Evolutionary conservation across 257 asterid species (phyloP), one percentile per base, ranked within the genome.

Genomic region (Rubia yunnanensis): DNA sequence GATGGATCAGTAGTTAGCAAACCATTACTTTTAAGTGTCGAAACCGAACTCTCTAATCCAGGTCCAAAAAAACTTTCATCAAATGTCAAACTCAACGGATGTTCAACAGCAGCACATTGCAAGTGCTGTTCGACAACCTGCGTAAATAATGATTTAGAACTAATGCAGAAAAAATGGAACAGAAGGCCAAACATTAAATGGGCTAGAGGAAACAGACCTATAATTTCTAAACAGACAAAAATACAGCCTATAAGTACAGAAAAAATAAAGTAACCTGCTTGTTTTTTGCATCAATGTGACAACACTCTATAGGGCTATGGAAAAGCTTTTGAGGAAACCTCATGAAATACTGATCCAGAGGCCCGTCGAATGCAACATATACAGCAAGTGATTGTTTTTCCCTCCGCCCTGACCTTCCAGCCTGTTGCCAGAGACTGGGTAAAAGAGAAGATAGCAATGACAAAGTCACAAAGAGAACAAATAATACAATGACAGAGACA

Each of bases 361-460:
- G 95, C 58, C 94, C 96, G 75, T 89, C 97, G 81, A 92, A 92
- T 76, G 99, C 99, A 64, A 89, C 94, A 77, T 92, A 92, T 65
- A 92, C 77, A 75, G 99, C 89, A 77, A 92, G 85, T 24, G 99
- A 92, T 32, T 88, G 72, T 48, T 79, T 92, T 74, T 78, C 99
- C 82, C 99, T 79, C 77, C 99, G 83, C 60, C 99, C 99, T 23
- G 99, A 84, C 77, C 97, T 86, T 78, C 99, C 96, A 74, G 96
- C 96, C 85, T 92, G 99, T 80, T 92, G 97, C 97, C 97, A 84
- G 60, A 92, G 80, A 80, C 97, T 89, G 67, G 31, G 71, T n/a
- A 54, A 64, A 72, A 60, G 31, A 28, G 67, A 72, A 70, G 17
- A 56, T 35, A 57, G 17, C 64, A 76, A 60, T 68, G 30, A 70